Evolutionary conservation across 108 stramenopile species (phyloP).

Genomic region (Cyclostephanos invisitatus): DNA sequence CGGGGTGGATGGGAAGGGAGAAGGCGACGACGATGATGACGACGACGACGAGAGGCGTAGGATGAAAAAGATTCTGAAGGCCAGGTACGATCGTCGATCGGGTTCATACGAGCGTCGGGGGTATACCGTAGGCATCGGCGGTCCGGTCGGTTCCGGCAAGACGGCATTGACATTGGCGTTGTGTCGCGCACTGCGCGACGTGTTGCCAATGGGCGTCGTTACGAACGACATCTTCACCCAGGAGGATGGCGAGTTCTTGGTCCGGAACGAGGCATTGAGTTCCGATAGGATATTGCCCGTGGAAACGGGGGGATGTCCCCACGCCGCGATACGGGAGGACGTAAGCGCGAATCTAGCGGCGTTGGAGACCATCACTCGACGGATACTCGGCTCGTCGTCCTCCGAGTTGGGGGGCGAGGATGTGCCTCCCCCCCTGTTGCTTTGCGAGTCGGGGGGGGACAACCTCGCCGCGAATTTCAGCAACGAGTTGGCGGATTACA

Average conservation of each 20-base stretch:
- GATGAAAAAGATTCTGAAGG: constrained; percentile 28
- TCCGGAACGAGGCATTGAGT: constrained; percentile 75
- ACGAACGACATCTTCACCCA: constrained; percentile 99
- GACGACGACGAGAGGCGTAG: too few relatives aligned
- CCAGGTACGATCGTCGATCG: constrained; percentile 48
- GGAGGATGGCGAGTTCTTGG: constrained; percentile 97
- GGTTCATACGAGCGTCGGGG: constrained; percentile 60
- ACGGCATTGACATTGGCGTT: constrained; percentile 86
- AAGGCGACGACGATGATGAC: too few relatives aligned
- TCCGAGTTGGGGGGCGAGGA: background rate
- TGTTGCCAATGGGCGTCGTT: constrained; percentile 69
- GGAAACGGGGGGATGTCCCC: constrained; percentile 99
- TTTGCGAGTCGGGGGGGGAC: constrained; percentile 97
- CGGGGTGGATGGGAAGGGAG: constrained; percentile 12
- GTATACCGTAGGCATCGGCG: constrained; percentile 94
- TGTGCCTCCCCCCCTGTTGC: constrained; percentile 61
- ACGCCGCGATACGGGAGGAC: constrained; percentile 97
- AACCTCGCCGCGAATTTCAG: constrained; percentile 98
- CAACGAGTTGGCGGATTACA: constrained; percentile 95
- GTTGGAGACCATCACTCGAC: constrained; percentile 85
- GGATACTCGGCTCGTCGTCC: constrained; percentile 43
- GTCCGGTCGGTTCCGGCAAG: constrained; percentile 91
- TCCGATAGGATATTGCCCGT: constrained; percentile 85
- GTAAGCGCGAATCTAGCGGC: constrained; percentile 94
- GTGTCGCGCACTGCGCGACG: constrained; percentile 59